These are phyloP conservation scores for Entomortierella lignicola DNA, from an alignment of 192 early-diverging fungal species.

Conservation along the genomic window DNA sequence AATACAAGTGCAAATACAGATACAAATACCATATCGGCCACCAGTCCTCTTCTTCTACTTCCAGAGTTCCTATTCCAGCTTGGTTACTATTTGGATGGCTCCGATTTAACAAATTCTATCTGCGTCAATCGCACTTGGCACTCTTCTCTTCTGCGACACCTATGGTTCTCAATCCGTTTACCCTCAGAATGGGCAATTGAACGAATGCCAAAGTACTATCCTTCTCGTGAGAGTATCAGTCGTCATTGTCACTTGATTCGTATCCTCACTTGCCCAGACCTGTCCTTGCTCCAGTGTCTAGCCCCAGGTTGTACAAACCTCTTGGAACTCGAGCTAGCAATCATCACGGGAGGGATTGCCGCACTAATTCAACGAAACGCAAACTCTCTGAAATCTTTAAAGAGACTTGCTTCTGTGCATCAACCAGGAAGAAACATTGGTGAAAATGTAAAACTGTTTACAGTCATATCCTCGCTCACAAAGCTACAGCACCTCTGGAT, in stretches of 20 bases:
- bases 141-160: background rate
- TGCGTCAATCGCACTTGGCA: constrained; percentile 19
- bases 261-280: constrained; percentile 7
- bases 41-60: no score
- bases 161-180: constrained; percentile 1
- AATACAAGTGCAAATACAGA: no score
- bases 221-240: background rate
- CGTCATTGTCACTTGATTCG: constrained; percentile 11
- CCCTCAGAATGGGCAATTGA: constrained; percentile 11
- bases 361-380: constrained; percentile 20
- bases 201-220: background rate
- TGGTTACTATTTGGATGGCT: constrained; percentile 1
- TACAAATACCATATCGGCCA: no score
- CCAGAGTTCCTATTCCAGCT: constrained; percentile 14
- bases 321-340: background rate
- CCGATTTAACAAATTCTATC: constrained; percentile 1
- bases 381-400: background rate
- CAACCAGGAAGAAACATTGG: constrained; percentile 8
- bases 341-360: background rate
- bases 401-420: constrained; percentile 3
- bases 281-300: background rate
- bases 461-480: background rate
- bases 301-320: constrained; percentile 7
- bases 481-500: constrained; percentile 3
- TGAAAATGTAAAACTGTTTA: background rate